A percentile compares a stretch with the other conserved stretches of the same genome.
Evolutionary conservation across 768 basidiomycete genomes (phyloP).

Genomic region (Tricholoma terreum): DNA sequence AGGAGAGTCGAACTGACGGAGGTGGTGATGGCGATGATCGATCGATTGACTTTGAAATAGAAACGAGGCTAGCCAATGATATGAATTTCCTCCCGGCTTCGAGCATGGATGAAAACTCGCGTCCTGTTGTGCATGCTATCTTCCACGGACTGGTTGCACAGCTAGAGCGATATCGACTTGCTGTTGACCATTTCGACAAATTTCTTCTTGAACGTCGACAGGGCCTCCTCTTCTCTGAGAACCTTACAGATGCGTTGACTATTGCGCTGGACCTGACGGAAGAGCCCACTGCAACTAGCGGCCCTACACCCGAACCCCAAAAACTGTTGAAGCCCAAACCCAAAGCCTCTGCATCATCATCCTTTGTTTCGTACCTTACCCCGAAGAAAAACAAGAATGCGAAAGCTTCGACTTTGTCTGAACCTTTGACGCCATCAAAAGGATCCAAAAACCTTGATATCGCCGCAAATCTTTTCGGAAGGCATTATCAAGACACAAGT

Average conservation of each 20-base stretch:
- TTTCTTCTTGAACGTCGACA: slow-evolving; percentile 82
- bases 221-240: slow-evolving; percentile 89
- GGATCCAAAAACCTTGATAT: slow-evolving; percentile 36
- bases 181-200: slow-evolving; percentile 78
- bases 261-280: slow-evolving; percentile 63
- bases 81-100: slow-evolving; percentile 59
- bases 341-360: slow-evolving; percentile 50
- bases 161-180: slow-evolving; percentile 73
- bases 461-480: slow-evolving; percentile 75
- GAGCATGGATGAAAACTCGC: slow-evolving; percentile 65
- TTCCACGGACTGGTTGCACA: slow-evolving; percentile 78
- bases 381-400: slow-evolving; percentile 63
- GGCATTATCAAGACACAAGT: slow-evolving; percentile 79
- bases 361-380: slow-evolving; percentile 75
- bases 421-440: slow-evolving; percentile 46
- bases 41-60: slow-evolving; percentile 75
- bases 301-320: slow-evolving; percentile 24
- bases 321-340: slow-evolving; percentile 46
- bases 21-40: slow-evolving; percentile 72
- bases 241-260: slow-evolving; percentile 84
- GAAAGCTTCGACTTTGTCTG: slow-evolving; percentile 31
- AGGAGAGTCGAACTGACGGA: slow-evolving; percentile 16
- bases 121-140: slow-evolving; percentile 78
- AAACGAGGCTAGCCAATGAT: slow-evolving; percentile 59
- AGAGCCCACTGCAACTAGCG: slow-evolving; percentile 31